Base-by-base conservation (phyloP, 1,284 basidiomycete genomes). In the Puccinia horiana region DNA sequence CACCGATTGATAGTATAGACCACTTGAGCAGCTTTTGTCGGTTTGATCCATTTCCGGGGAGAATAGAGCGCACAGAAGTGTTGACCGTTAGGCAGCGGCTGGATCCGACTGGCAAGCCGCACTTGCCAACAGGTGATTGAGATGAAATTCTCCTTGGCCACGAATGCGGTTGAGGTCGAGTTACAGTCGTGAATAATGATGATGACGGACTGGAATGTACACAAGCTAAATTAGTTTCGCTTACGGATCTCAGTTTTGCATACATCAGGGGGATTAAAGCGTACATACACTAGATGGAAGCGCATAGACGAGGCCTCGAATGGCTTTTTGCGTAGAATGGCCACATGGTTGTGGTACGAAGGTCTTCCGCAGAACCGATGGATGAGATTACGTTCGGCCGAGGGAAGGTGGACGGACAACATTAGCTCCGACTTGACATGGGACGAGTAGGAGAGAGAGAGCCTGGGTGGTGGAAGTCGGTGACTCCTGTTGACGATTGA, bases 1-100 rank as follows among this genome's bases (percentile, higher is more conserved):
- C 63, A 40, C 63, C 63, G 35, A 65, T 65, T 65, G 63, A 65
- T 40, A 65, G 16, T 40, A 65, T 11, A 65, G 63, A 65, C 63
- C 63, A 65, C 63, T 23, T 40, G 35, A 65, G 37, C 9, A 40
- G 26, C 35, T 65, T 65, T 18, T 42, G 18, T 18, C 37, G 63
- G 6, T n/a, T 40, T 20, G 63, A 65, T 40, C 20, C 20, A 3
- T 37, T 37, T 23, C 63, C 63, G 35, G n/a, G 14, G 6, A 37
- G 29, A 29, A 61, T 35, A 35, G 63, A 37, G 35, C 20, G 61
- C 61, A 40, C 61, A 65, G 61, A 40, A 65, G 32, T 65, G 37
- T 37, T 40, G 14, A 40, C 35, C 35, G 26, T 65, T 40, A 16
- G 61, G 35, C 37, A 20, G 32, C 35, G 61, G 35, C 35, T 65